These are phyloP conservation scores for Coniferiporia sulphurascens DNA, from an alignment of 1,284 basidiomycete genomes.

Conservation along the genomic window DNA sequence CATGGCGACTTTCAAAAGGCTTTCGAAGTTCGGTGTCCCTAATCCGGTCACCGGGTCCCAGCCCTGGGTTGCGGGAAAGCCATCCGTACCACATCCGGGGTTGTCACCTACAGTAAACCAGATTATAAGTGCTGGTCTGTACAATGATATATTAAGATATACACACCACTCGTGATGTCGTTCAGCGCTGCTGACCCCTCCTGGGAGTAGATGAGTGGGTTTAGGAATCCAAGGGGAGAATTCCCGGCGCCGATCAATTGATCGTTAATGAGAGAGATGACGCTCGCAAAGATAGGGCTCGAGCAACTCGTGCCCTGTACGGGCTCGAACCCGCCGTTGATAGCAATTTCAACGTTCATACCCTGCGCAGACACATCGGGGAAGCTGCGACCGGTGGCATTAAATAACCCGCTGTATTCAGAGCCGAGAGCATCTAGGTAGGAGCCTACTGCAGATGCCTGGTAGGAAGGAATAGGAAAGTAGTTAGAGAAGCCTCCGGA, in stretches of 20 bases:
- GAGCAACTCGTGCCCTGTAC: slow-evolving; percentile 37
- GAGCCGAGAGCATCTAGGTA: slow-evolving; percentile 29
- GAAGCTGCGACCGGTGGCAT: slow-evolving; percentile 35
- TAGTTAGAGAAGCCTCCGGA: slow-evolving; percentile 38
- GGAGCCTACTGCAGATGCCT: slow-evolving; percentile 25
- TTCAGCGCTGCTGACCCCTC: slow-evolving; percentile 25
- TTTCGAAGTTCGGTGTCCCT: slow-evolving; percentile 33
- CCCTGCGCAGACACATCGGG: slow-evolving; percentile 41
- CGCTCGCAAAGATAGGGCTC: slow-evolving; percentile 35
- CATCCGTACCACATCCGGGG: slow-evolving; percentile 30
- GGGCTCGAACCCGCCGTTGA: slow-evolving; percentile 21
- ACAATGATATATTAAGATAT: neutral
- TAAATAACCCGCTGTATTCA: slow-evolving; percentile 34
- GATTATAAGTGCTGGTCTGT: neutral
- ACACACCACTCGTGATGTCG: slow-evolving; percentile 28
- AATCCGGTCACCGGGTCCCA: slow-evolving; percentile 37
- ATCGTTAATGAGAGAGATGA: slow-evolving; percentile 40
- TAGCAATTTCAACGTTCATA: slow-evolving; percentile 27
- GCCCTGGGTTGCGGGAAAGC: slow-evolving; percentile 30
- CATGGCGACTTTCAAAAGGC: slow-evolving; percentile 24
- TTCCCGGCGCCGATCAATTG: slow-evolving; percentile 30
- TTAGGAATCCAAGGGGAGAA: slow-evolving; percentile 38
- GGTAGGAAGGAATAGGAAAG: slow-evolving; percentile 35
- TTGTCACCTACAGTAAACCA: slow-evolving; percentile 15
- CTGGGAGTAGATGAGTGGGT: slow-evolving; percentile 36